Base-by-base conservation (phyloP, 2,329 filamentous ascomycete species). In the Exophiala calicioides region DNA sequence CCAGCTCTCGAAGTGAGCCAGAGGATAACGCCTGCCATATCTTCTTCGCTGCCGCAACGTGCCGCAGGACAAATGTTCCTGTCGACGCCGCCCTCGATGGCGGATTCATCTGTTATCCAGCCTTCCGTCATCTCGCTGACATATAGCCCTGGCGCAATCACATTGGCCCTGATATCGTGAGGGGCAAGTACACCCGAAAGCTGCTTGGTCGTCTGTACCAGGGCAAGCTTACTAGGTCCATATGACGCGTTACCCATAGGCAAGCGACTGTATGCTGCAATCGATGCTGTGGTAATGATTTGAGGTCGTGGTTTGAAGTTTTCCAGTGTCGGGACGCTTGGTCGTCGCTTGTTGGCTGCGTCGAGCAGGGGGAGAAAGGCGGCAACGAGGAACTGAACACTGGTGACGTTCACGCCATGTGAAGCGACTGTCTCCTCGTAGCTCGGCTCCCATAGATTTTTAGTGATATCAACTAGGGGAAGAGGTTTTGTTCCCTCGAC, bases 1-100 rank as follows among this genome's bases (percentile, higher is more conserved):
- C 84, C 84, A 3, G 82, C 82, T 52, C 76, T 69, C 37, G 79
- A 81, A 3, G 78, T 79, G 60, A 88, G 69, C 68, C 82, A 87
- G 39, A 88, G 62, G 19, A 87, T 74, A 36, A 79, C 71, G 1
- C 83, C 82, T 1, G 76, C 79, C 71, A 88, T 80, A 58, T 86
- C 84, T 56, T 80, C 67, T 47, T 80, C 75, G 29, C 76, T 73
- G 1, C 84, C 84, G 51, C 78, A 72, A 34, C 83, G 71, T 30
- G 76, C 75, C n/a, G 81, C 66, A 0, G 83, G 84, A 32, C 83
- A 71, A 39, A 71, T 62, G 1, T 65, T 65, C 50, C 67, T 73
- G 10, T 69, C 52, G 24, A 71, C 66, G 1, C 65, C 65, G 2
- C 69, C 71, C 35, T 66, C 60, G 21, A 70, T 65, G 7, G 64